Conservation (phyloP, 257 asterid species). For the Gynochthodes officinalis region DNA sequence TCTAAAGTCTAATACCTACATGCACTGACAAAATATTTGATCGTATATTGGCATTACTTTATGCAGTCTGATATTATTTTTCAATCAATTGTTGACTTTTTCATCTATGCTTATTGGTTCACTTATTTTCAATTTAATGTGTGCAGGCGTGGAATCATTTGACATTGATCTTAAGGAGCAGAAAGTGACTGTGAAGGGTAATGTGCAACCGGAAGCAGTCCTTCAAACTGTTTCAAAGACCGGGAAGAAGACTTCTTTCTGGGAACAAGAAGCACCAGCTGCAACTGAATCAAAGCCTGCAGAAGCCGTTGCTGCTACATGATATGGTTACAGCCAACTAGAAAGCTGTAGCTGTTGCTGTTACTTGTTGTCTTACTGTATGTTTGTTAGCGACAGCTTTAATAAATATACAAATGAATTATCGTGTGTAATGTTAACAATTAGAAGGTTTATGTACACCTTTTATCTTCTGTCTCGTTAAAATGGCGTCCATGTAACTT, state of each 20-base stretch:
- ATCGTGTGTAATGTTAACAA: not conserved
- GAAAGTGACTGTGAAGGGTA: conserved; percentile 81
- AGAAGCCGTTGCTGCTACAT: conserved; percentile 13
- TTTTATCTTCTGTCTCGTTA: not conserved
- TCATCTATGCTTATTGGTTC: not conserved
- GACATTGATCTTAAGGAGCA: conserved; percentile 77
- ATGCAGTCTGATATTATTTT: not conserved
- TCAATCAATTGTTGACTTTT: too few relatives aligned
- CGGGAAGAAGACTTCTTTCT: conserved; percentile 78
- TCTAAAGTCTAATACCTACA: too few relatives aligned
- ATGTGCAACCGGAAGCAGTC: conserved; percentile 73
- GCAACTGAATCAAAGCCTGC: conserved; percentile 15
- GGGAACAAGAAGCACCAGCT: conserved; percentile 48
- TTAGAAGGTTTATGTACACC: not conserved
- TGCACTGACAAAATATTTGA: too few relatives aligned
- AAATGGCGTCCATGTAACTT: not conserved
- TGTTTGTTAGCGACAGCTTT: not conserved
- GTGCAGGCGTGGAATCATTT: conserved; percentile 72
- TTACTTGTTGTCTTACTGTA: not conserved
- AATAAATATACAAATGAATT: not conserved
- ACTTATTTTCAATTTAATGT: not conserved
- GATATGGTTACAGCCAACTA: too few relatives aligned
- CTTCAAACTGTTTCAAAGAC: conserved; percentile 85
- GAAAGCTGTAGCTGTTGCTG: conserved; percentile 25
- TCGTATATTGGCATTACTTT: not conserved